Conservation (phyloP, 345 rosid species). For the Brassica incana region DNA sequence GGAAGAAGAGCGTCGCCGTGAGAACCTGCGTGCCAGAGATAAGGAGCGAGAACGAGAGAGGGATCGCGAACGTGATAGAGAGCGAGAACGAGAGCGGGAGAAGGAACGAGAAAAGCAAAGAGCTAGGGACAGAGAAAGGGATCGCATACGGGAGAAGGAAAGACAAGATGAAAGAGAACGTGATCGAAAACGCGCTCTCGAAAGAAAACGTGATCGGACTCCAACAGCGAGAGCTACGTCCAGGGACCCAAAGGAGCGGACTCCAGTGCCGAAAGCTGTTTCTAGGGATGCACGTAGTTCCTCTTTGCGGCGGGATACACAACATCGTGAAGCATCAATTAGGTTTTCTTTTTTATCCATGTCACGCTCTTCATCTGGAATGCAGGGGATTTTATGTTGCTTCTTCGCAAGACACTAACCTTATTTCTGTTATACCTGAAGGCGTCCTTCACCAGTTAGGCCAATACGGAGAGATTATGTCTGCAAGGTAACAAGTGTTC, state of each 20-base stretch:
- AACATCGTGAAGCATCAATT: slow-evolving; percentile 72
- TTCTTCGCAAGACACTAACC: slow-evolving; percentile 67
- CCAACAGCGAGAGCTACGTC: slow-evolving; percentile 36
- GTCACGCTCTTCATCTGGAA: slow-evolving; percentile 67
- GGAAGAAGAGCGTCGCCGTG: slow-evolving; percentile 90
- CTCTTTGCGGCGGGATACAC: slow-evolving; percentile 74
- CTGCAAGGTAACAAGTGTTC: slow-evolving; percentile 83
- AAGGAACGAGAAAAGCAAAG: slow-evolving; percentile 40
- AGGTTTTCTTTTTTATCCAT: slow-evolving; percentile 89
- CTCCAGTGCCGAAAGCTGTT: slow-evolving; percentile 54
- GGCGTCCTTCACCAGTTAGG: slow-evolving; percentile 90
- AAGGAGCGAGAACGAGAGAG: slow-evolving; percentile 62
- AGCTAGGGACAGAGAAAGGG: slow-evolving; percentile 64
- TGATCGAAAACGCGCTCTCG: slow-evolving; percentile 68
- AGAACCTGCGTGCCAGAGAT: slow-evolving; percentile 74
- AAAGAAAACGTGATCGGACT: slow-evolving; percentile 55
- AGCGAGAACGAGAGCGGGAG: slow-evolving; percentile 54
- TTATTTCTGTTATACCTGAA: slow-evolving; percentile 92
- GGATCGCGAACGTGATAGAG: slow-evolving; percentile 51
- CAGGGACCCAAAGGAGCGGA: slow-evolving; percentile 45
- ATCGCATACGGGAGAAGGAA: slow-evolving; percentile 72
- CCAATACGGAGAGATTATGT: slow-evolving; percentile 95
- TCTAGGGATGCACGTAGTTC: slow-evolving; percentile 77
- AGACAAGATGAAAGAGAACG: slow-evolving; percentile 70
- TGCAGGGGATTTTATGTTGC: slow-evolving; percentile 56